These are phyloP conservation scores for Helianthus tuberosus DNA, from an alignment of 129 eudicot species.

Conservation along the genomic window DNA sequence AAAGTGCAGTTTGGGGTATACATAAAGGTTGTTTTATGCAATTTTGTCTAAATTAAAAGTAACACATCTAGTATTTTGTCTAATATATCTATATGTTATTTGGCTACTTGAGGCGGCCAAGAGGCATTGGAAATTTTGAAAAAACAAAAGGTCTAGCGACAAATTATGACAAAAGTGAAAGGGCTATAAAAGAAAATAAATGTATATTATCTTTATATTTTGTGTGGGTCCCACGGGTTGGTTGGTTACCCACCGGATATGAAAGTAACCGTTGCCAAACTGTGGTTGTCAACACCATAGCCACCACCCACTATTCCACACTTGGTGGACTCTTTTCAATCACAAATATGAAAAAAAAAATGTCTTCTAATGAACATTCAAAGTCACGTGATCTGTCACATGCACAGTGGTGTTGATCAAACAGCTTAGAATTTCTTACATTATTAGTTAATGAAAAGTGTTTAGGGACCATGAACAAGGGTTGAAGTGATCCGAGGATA, in stretches of 20 bases:
- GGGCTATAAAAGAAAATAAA: conserved; percentile 1
- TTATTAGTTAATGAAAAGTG: no score
- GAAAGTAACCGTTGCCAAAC: conserved; percentile 29
- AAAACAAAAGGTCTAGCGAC: background rate
- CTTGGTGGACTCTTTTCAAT: conserved; percentile 23
- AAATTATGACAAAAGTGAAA: background rate
- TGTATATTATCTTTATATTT: background rate
- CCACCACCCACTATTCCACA: conserved; percentile 35
- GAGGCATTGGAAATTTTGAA: background rate
- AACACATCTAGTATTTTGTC: background rate
- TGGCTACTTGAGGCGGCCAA: background rate
- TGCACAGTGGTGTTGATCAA: background rate
- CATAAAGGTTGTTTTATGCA: no score
- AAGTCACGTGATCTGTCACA: background rate
- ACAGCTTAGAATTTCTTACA: background rate
- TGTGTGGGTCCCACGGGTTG: conserved; percentile 36
- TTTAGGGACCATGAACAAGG: background rate
- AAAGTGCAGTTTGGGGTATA: no score
- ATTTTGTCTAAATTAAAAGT: no score
- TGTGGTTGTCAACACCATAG: conserved; percentile 20
- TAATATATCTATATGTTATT: no score
- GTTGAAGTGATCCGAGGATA: conserved; percentile 12
- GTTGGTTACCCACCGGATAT: conserved; percentile 47
- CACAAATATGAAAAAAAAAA: background rate
- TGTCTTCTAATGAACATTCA: background rate